These are phyloP conservation scores for Coniosporium tulheliwenetii DNA, from an alignment of 2,329 filamentous ascomycete species.

Conservation along the genomic window DNA sequence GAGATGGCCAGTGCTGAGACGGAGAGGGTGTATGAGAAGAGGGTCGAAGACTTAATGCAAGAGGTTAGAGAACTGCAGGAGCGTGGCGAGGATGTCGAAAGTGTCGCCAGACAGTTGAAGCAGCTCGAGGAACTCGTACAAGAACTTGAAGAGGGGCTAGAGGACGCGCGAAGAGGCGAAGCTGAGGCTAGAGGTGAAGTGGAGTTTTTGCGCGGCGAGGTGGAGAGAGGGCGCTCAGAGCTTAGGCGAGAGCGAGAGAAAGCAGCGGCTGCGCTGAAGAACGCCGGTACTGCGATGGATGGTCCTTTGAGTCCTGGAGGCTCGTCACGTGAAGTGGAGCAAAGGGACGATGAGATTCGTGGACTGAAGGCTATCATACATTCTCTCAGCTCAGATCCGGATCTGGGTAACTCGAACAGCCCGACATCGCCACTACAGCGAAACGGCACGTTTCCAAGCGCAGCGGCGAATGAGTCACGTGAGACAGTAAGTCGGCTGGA, in stretches of 20 bases:
- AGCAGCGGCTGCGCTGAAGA: slow-evolving; percentile 45
- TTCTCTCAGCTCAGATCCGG: slow-evolving; percentile 67
- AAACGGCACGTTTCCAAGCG: slow-evolving; percentile 11
- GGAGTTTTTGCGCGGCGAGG: slow-evolving; percentile 86
- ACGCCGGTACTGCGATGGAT: slow-evolving; percentile 31
- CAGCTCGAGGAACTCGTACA: slow-evolving; percentile 92
- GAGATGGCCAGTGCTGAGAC: slow-evolving; percentile 94
- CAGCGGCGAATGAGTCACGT: slow-evolving; percentile 21
- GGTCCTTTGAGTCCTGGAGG: slow-evolving; percentile 19
- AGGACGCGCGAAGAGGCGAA: slow-evolving; percentile 86
- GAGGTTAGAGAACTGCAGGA: slow-evolving; percentile 74
- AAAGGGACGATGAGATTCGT: slow-evolving; percentile 93
- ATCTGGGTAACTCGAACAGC: slow-evolving; percentile 10
- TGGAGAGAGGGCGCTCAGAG: slow-evolving; percentile 80
- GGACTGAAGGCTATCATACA: slow-evolving; percentile 97
- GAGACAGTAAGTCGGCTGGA: slow-evolving; percentile 50
- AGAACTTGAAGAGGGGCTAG: slow-evolving; percentile 88
- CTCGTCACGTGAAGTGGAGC: slow-evolving; percentile 60
- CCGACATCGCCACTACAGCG: slow-evolving; percentile 12
- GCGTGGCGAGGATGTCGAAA: slow-evolving; percentile 76
- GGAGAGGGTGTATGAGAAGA: slow-evolving; percentile 86
- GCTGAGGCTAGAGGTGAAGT: slow-evolving; percentile 92
- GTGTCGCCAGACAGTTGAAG: slow-evolving; percentile 79
- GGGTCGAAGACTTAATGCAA: slow-evolving; percentile 70
- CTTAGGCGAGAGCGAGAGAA: slow-evolving; percentile 80